Conservation (phyloP, 2,329 filamentous ascomycete species). For the Pseudogymnoascus verrucosus region DNA sequence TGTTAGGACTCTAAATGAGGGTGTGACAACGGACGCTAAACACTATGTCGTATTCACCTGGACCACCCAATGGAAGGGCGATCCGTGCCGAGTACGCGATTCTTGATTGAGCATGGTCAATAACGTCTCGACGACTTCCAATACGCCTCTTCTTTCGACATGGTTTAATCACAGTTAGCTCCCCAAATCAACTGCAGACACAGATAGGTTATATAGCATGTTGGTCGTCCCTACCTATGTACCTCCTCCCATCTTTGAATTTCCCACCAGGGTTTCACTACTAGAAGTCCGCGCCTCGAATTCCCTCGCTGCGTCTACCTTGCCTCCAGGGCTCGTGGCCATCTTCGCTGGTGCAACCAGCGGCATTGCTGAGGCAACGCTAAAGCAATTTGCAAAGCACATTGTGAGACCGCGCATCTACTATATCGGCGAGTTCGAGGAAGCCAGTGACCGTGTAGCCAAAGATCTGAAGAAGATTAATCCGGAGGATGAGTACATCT, state of each 20-base stretch:
- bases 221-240: not conserved
- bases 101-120: not conserved
- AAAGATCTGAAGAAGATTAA: slow-evolving; percentile 28
- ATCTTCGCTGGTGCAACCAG: slow-evolving; percentile 44
- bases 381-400: slow-evolving; percentile 36
- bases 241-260: not conserved
- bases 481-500: slow-evolving; percentile 32
- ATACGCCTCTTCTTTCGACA: not conserved
- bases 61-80: not conserved
- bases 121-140: not conserved
- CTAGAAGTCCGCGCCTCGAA: slow-evolving; percentile 11
- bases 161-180: not conserved
- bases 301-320: slow-evolving; percentile 8
- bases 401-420: slow-evolving; percentile 34
- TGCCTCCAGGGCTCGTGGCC: slow-evolving; percentile 35
- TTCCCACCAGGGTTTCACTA: slow-evolving; percentile 10
- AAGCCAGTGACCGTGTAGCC: slow-evolving; percentile 31
- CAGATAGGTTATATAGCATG: not conserved
- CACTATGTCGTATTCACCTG: not conserved
- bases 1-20: no score
- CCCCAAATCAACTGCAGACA: not conserved
- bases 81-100: not conserved
- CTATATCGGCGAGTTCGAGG: slow-evolving; percentile 38
- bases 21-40: no score
- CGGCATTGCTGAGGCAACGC: slow-evolving; percentile 39